Base-by-base conservation (phyloP, 2,329 filamentous ascomycete genomes). In the Ophiostoma novo-ulmi region DNA sequence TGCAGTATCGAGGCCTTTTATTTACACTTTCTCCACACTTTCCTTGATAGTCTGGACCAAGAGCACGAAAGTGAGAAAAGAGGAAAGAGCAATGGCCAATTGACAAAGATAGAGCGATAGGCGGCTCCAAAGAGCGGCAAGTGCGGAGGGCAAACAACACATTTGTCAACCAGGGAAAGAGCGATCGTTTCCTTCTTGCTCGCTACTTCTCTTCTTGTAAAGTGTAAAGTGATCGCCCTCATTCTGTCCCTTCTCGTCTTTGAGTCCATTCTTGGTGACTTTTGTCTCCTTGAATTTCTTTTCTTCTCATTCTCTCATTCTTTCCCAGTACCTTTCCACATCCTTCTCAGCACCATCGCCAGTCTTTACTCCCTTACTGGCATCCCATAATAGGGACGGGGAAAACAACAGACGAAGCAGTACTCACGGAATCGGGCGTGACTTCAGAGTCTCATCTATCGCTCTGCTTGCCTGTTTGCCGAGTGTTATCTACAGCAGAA, bases 21-120 rank as follows among this genome's bases (percentile, higher is more conserved):
- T 71, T 71, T 71, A 71, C 70, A 69, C 67, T 58, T 58, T 70
- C 67, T 68, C 64, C 68, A 36, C 58, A 52, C 41, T 68, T 48
- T 58, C 17, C 44, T 31, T 68, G 39, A 17, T 44, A 39, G 38
- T 17, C 65, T 67, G 38, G 63, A 22, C n/a, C 64, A 35, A 31
- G 22, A 67, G 38, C 39, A 41, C 39, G 39, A 41, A 44, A 67
- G 26, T 10, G 20, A 39, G 17, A 64, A 63, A 63, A 63, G 35
- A 38, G 65, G 65, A 44, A 67, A 26, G 65, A 67, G 39, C 65
- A 11, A n/a, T n/a, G 26, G 58, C 13, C 20, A 64, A 36, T n/a
- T 17, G 31, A 17, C 61, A 17, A 64, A 3, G 61, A 64, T 31
- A 63, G 13, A 63, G 58, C 58, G 31, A 63, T 31, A 58, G 52